Evolutionary conservation across 2,329 filamentous ascomycete genomes (phyloP).

Genomic region (Cylindrodendrum hubeiense): DNA sequence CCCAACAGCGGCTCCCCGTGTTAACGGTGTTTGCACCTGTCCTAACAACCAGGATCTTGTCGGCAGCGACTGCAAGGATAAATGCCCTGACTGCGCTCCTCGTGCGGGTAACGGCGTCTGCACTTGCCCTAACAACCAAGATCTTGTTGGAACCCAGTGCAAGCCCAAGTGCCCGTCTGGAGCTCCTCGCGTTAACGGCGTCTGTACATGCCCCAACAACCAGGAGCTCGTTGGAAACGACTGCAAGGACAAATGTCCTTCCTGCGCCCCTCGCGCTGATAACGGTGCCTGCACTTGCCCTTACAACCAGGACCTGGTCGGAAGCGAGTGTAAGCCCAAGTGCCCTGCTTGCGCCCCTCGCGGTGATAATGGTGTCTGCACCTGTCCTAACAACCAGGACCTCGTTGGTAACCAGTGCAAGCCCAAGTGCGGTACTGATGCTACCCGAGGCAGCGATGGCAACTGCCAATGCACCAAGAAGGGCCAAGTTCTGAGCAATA

Average conservation of each 20-base stretch:
- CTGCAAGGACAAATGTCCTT: background rate
- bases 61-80: no score
- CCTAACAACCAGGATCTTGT: background rate
- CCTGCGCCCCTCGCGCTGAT: background rate
- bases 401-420: background rate
- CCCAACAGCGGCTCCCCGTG: background rate
- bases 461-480: background rate
- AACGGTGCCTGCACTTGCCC: background rate
- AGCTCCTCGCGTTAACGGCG: no score
- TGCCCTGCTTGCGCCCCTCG: background rate
- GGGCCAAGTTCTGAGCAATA: background rate
- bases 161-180: no score
- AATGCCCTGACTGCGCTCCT: no score
- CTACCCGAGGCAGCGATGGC: background rate
- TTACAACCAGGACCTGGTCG: background rate
- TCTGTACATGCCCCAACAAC: no score
- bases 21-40: background rate
- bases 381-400: background rate
- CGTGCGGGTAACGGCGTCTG: no score
- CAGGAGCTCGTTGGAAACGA: no score
- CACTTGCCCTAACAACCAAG: no score
- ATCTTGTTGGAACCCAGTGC: no score
- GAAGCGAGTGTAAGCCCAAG: background rate
- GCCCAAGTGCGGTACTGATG: background rate
- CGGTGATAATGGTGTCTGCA: background rate